Evolutionary conservation across 257 asterid species (phyloP), one percentile per base, ranked within the genome.

Genomic region (Cruciata laevipes): DNA sequence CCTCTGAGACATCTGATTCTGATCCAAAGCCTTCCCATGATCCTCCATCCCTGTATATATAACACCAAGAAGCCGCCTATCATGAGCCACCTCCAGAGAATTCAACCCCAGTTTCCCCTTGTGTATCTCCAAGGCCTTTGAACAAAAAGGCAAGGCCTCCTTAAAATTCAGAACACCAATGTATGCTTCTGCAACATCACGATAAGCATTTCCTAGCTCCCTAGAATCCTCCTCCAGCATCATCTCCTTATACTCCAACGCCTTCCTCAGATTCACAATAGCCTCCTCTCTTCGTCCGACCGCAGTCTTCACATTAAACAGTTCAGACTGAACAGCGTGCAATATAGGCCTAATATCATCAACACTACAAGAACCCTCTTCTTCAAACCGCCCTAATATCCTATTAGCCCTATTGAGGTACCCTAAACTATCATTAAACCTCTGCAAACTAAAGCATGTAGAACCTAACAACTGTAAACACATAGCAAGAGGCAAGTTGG

Each of bases 211-310:
- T 32, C 98, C 98, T 33, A 93, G 85, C 77, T 93, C 97, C 60
- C 73, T 75, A 74, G 95, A 83, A 65, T 82, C 82, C 71, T 83
- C 86, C 35, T 80, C 95, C 71, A 93, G 74, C 69, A 82, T 75
- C 76, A 51, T 76, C 82, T 93, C 96, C 74, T 93, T 93, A 68
- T 90, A 81, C 76, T 86, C 96, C 77, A 93, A 73, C 18, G 95
- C 77, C 74, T 79, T 90, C 81, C 78, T 89, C 30, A 93, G 89
- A 84, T 90, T 87, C 77, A 12, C 76, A 61, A 93, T 75, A 63
- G 95, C 97, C 74, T 93, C 98, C 79, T 93, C 96, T 69, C 96
- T 83, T 81, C 97, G 81, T 56, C 98, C 97, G 80, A 93, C 59
- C 0, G 95, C 97, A 0, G 96, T 93, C 83, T 93, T 93, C 6